Percentiles rank a stretch among this genome's conserved stretches.
Evolutionary conservation across 805 yeast species (phyloP).

Genomic region (Pichia rugopelliculosa): DNA sequence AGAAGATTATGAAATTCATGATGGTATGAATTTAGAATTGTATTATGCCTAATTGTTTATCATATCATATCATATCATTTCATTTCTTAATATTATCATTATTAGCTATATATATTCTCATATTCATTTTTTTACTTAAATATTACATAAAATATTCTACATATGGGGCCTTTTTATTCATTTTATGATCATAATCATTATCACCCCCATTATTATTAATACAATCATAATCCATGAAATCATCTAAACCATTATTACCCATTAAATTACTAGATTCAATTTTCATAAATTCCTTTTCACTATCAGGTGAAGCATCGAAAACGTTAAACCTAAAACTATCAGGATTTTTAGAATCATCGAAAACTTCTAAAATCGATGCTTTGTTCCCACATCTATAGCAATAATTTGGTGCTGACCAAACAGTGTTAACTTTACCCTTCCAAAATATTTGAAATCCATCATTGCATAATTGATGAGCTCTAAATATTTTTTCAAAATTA

Average conservation of each 20-base stretch:
- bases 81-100: not conserved
- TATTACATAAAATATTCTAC: constrained; percentile 35
- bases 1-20: constrained; percentile 92
- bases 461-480: constrained; percentile 96
- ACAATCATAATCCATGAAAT: constrained; percentile 15
- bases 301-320: constrained; percentile 95
- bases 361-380: constrained; percentile 91
- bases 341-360: constrained; percentile 49
- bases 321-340: constrained; percentile 70
- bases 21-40: constrained; percentile 80
- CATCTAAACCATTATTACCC: constrained; percentile 24
- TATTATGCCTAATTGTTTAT: constrained; percentile 55
- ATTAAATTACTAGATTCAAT: constrained; percentile 22
- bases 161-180: constrained; percentile 31
- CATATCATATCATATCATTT: no score
- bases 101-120: not conserved
- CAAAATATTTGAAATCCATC: constrained; percentile 93
- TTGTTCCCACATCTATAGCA: constrained; percentile 96
- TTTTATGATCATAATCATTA: constrained; percentile 14
- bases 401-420: constrained; percentile 98
- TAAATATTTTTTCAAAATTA: constrained; percentile 66
- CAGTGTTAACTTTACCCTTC: constrained; percentile 86
- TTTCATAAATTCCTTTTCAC: constrained; percentile 48
- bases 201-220: constrained; percentile 7
- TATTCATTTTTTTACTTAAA: not conserved